These are phyloP conservation scores for Rhynchospora breviuscula DNA, from an alignment of 176 grass and related monocot genomes.

Conservation along the genomic window DNA sequence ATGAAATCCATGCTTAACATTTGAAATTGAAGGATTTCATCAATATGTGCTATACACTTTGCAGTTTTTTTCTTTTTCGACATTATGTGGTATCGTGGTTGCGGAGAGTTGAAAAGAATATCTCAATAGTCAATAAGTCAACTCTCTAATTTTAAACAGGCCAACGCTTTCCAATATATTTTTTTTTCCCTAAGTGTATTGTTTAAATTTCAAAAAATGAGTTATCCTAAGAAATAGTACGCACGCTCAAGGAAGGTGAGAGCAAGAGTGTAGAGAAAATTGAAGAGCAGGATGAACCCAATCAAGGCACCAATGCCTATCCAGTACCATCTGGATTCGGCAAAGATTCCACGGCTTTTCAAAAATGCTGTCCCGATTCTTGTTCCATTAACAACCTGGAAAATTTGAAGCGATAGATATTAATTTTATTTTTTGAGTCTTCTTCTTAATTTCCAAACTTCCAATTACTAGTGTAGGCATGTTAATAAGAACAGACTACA, in stretches of 20 bases:
- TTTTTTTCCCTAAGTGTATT: background rate
- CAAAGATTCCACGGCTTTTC: constrained; percentile 59
- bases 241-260: constrained; percentile 60
- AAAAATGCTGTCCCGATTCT: constrained; percentile 53
- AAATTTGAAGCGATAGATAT: background rate
- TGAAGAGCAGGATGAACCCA: constrained; percentile 70
- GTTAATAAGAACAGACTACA: too few relatives aligned
- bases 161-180: background rate
- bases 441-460: background rate
- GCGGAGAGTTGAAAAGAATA: background rate
- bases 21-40: constrained; percentile 1
- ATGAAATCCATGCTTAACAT: background rate
- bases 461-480: background rate
- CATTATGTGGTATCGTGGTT: background rate
- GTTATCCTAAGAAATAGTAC: background rate
- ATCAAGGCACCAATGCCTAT: constrained; percentile 74
- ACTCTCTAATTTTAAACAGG: background rate
- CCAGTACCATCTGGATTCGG: constrained; percentile 96
- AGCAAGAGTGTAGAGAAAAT: constrained; percentile 60
- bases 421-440: background rate
- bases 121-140: background rate
- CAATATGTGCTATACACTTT: background rate
- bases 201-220: background rate
- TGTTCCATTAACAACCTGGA: constrained; percentile 24
- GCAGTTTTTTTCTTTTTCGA: background rate